Percentiles rank a stretch among this genome's conserved stretches.
Conservation (phyloP, 345 rosid species). For the Trapa bicornis region DNA sequence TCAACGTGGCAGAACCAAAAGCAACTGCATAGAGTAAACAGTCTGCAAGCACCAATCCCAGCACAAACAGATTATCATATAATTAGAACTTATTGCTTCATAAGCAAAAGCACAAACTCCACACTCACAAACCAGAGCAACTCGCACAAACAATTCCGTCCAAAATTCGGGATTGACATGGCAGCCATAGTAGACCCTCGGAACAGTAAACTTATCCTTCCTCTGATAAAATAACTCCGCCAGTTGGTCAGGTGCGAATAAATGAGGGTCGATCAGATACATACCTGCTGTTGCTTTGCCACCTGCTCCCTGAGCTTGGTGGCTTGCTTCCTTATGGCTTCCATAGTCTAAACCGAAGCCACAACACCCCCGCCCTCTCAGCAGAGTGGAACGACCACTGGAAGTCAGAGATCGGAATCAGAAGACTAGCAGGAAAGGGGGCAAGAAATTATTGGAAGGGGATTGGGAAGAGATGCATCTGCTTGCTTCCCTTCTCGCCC, state of each 20-base stretch:
- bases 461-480: too few species aligned
- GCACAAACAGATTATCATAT: neutral
- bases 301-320: neutral
- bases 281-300: too few species aligned
- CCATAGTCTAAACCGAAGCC: constrained; percentile 22
- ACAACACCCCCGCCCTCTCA: neutral
- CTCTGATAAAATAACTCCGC: too few species aligned
- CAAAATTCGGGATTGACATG: neutral
- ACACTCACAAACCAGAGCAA: neutral
- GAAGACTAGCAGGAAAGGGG: neutral
- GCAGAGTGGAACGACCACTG: too few species aligned
- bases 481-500: too few species aligned
- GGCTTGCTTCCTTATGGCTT: constrained; percentile 83
- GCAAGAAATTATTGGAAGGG: neutral
- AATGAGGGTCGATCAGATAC: too few species aligned
- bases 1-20: neutral
- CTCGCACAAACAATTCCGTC: neutral
- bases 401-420: neutral
- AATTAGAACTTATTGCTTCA: neutral
- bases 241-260: too few species aligned
- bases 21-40: neutral
- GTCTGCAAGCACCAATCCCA: neutral
- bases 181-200: too few species aligned
- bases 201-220: too few species aligned
- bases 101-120: neutral